A percentile compares a stretch with the other conserved stretches of the same genome.
phyloP scores from a whole-genome alignment of 2,329 filamentous ascomycete genomes.

The Cercospora zeae-maydis region DNA sequence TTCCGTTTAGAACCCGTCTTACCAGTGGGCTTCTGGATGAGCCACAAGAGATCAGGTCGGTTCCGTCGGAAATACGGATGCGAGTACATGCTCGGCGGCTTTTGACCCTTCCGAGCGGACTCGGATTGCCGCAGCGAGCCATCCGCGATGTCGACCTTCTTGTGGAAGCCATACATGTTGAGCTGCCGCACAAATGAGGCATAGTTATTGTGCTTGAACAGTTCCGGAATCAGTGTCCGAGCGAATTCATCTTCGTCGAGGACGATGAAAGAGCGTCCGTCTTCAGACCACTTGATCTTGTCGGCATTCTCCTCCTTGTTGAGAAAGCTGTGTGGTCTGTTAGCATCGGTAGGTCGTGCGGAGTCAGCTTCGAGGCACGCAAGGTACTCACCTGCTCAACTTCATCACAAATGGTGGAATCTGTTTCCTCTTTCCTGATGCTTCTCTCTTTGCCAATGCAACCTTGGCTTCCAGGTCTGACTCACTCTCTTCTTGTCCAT shows the following conservation, averaged over 20 bases:
- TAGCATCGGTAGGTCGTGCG: conserved; percentile 7
- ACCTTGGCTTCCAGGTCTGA: conserved; percentile 77
- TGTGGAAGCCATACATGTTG: conserved; percentile 56
- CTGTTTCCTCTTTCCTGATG: conserved; percentile 85
- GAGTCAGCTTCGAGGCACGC: background rate
- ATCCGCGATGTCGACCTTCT: conserved; percentile 70
- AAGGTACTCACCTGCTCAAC: conserved; percentile 73
- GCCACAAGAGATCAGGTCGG: conserved; percentile 86
- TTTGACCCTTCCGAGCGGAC: conserved; percentile 84
- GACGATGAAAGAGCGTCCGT: conserved; percentile 94
- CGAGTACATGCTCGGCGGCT: conserved; percentile 96
- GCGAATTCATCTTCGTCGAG: conserved; percentile 90
- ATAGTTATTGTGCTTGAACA: conserved; percentile 78
- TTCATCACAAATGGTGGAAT: conserved; percentile 98
- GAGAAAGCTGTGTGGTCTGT: conserved; percentile 65
- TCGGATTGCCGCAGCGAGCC: conserved; percentile 98
- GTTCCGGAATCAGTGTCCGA: conserved; percentile 67
- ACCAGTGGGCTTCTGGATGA: conserved; percentile 92
- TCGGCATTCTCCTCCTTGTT: conserved; percentile 84
- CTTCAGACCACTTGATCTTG: conserved; percentile 93
- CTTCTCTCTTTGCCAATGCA: conserved; percentile 77
- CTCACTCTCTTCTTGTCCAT: conserved; percentile 63
- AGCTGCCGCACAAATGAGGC: conserved; percentile 72
- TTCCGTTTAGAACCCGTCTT: conserved; percentile 51
- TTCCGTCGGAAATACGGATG: conserved; percentile 95